These are phyloP conservation scores for Fusarium pseudocircinatum DNA, from an alignment of 2,329 filamentous ascomycete genomes.

Conservation along the genomic window DNA sequence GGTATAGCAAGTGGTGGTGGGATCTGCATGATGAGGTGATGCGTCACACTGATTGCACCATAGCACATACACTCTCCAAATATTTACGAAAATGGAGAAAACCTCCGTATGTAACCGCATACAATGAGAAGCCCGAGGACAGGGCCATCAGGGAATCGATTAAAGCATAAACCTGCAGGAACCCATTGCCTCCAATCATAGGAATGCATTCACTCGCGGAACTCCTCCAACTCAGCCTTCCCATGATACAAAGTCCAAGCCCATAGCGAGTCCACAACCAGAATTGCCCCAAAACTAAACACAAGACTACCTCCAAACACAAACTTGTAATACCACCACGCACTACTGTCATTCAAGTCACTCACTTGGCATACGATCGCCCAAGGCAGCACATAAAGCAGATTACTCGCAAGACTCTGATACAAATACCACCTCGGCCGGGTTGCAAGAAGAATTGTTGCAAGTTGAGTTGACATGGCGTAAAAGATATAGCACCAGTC, in stretches of 20 bases:
- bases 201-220: conserved; percentile 31
- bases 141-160: accelerated
- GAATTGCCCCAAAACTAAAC: conserved; percentile 70
- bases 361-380: conserved; percentile 67
- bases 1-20: background rate
- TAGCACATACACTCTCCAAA: background rate
- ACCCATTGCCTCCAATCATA: background rate
- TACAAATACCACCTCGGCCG: conserved; percentile 73
- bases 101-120: too few species aligned
- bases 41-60: conserved; percentile 13
- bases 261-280: conserved; percentile 62
- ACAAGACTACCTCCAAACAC: conserved; percentile 76
- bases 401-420: conserved; percentile 72
- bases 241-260: conserved; percentile 59
- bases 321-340: conserved; percentile 73
- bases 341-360: conserved; percentile 60
- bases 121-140: accelerated
- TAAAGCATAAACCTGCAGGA: background rate
- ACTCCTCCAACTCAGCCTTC: conserved; percentile 52
- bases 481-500: conserved; percentile 78
- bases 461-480: conserved; percentile 71
- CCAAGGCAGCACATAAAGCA: conserved; percentile 77
- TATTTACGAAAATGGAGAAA: background rate
- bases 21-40: conserved; percentile 20
- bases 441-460: conserved; percentile 71